Base-by-base conservation (phyloP, 2,329 filamentous ascomycete species). In the Biscogniauxia sp. region DNA sequence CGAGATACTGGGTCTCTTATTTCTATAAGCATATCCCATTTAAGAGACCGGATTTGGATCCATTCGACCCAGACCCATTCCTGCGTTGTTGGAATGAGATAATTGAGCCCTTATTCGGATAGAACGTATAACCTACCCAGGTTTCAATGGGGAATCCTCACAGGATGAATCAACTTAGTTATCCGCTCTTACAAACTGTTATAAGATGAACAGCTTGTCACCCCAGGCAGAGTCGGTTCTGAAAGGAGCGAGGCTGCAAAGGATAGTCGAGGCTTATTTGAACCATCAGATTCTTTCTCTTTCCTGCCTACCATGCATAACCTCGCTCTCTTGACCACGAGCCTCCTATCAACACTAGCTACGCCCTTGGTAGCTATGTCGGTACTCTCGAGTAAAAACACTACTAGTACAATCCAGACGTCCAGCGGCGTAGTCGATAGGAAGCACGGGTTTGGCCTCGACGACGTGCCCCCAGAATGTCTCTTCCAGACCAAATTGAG, bases 311-410 rank as follows among this genome's bases (percentile, higher is more conserved):
- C 15, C 20, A 15, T 1, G 50, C 17, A 23, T 51, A 51, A 23
- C 50, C 19, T 51, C 55, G 69, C 15, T 62, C 9, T 51, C 20
- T 13, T 51, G 50, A 6, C 50, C 20, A 20, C 50, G 19, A 19
- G 19, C 20, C 19, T 51, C 17, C 5, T 51, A 25, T 20, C 19
- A 3, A 5, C 19, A 20, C 50, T 51, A 1, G 50, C 6, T 17
- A 20, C 11, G 5, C 50, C 50, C 19, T 13, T 51, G 19, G 19
- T 19, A 9, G 50, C 50, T 19, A 51, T 51, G 50, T 19, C 19
- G 11, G 23, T 19, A 3, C 15, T 45, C 37, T n/a, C 11, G 15
- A 45, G 17, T 45, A n/a, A 7, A 32, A 50, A 50, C 20, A 20
- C 17, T 2, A 50, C 45, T 7, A 7, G 20, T 7, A 5, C 45